Evolutionary conservation across 495 filamentous ascomycete species (phyloP).

Genomic region (Penicillium steckii): DNA sequence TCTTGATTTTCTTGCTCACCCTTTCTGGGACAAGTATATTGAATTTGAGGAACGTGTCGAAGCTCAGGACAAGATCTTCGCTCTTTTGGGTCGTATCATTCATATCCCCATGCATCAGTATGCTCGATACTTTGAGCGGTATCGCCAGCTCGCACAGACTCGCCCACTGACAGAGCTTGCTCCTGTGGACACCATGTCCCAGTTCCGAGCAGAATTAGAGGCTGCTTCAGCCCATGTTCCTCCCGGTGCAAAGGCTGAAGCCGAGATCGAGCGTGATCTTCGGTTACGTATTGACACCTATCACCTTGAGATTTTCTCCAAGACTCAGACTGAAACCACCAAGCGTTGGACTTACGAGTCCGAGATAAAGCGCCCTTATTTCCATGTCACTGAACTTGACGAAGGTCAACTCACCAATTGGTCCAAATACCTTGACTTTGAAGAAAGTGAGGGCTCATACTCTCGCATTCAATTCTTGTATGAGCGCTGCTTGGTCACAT

Average conservation of each 20-base stretch:
- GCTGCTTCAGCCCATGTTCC: conserved; percentile 46
- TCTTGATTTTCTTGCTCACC: conserved; percentile 89
- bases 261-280: conserved; percentile 83
- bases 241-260: conserved; percentile 54
- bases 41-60: conserved; percentile 93
- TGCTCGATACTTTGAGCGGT: conserved; percentile 90
- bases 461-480: conserved; percentile 78
- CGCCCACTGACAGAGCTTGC: conserved; percentile 74
- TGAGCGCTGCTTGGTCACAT: conserved; percentile 89
- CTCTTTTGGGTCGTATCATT: conserved; percentile 79
- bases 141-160: conserved; percentile 71
- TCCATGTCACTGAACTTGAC: conserved; percentile 92
- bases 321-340: conserved; percentile 82
- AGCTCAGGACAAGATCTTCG: conserved; percentile 81
- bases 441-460: conserved; percentile 82
- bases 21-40: conserved; percentile 98
- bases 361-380: conserved; percentile 94
- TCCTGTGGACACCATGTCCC: conserved; percentile 62
- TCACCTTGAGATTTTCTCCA: conserved; percentile 77
- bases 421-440: conserved; percentile 95
- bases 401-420: conserved; percentile 86
- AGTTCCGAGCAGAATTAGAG: conserved; percentile 70
- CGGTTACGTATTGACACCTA: conserved; percentile 74
- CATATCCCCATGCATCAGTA: conserved; percentile 97
- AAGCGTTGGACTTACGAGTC: conserved; percentile 96